These are phyloP conservation scores for Coccomyxa sp. DNA, from an alignment of 139 green algal species.

Conservation along the genomic window DNA sequence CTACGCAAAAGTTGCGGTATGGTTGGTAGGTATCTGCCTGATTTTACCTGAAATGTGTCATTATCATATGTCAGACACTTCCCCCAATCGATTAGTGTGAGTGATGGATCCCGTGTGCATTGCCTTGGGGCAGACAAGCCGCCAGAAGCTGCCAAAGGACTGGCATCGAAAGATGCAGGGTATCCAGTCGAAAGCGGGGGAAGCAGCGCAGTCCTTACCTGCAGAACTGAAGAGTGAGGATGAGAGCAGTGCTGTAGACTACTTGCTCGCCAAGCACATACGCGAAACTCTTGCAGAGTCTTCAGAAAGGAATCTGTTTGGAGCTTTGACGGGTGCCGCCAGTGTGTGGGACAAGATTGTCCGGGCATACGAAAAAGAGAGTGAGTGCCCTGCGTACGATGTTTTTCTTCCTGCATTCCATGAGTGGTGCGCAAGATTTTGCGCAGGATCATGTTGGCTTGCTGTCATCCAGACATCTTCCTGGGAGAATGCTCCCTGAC, in stretches of 20 bases:
- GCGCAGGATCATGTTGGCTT: not conserved
- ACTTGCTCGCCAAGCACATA: conserved; percentile 43
- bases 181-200: conserved; percentile 52
- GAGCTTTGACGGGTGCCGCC: conserved; percentile 53
- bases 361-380: conserved; percentile 60
- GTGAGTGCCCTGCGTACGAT: conserved; percentile 19
- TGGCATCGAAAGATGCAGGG: conserved; percentile 64
- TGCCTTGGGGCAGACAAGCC: conserved; percentile 38
- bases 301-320: conserved; percentile 63
- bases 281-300: conserved; percentile 47
- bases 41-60: not conserved
- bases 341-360: conserved; percentile 70
- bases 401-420: not conserved
- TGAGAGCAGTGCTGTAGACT: conserved; percentile 41
- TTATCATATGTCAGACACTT: not conserved
- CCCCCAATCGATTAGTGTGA: not conserved
- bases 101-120: not conserved
- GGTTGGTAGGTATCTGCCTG: conserved; percentile 49
- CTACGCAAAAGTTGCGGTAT: conserved; percentile 65
- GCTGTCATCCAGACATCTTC: conserved; percentile 42
- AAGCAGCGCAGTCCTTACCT: conserved; percentile 45
- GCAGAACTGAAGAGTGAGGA: conserved; percentile 19
- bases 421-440: not conserved
- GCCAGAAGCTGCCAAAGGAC: conserved; percentile 64
- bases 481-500: conserved; percentile 59